Base-by-base conservation (phyloP, 495 filamentous ascomycete species). In the Neurospora tetrasperma region DNA sequence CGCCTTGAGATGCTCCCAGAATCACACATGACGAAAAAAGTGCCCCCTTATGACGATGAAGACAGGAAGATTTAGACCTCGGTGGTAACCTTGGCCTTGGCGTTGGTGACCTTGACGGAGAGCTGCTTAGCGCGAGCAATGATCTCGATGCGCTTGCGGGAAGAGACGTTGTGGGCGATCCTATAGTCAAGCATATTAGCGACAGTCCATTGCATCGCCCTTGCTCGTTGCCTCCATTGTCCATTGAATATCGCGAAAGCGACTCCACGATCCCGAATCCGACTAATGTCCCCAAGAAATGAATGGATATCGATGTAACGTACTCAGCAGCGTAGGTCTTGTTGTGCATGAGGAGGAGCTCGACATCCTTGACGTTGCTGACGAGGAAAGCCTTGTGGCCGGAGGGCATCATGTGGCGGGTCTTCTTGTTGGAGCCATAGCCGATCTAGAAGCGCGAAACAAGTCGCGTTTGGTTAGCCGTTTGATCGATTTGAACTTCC, bases 301-400 rank as follows among this genome's bases (percentile, higher is more conserved):
- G 44, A 4, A 20, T 31, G 9, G 8, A 9, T 9, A 16, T 66
- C 27, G 12, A 23, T 40, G 18, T 66, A 43, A 89, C 94, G 80
- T 92, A 98, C 96, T 98, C 96, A 81, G 96, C 96, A 83, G 96
- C 96, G 86, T 90, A 97, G 83, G 93, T 97, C 83, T 91, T 91
- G 91, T 98, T 98, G 91, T 99, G 96, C 96, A 99, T 99, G 74
- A 99, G 89, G 78, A 99, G 92, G 74, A 99, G 91, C 86, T 98
- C 95, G 81, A 99, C 91, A 80, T 98, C 96, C 81, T 89, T 86
- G 84, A 90, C 82, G 89, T 98, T 98, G 89, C 93, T 91, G 86
- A 99, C 96, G 82, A 98, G 90, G 90, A 99, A 99, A 73, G 96
- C 94, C 89, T 98, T 98, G 90, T 98, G 96, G 86, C 96, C 96